phyloP scores from a whole-genome alignment of 2,329 filamentous ascomycete genomes.

The Harringtonia lauricola region DNA sequence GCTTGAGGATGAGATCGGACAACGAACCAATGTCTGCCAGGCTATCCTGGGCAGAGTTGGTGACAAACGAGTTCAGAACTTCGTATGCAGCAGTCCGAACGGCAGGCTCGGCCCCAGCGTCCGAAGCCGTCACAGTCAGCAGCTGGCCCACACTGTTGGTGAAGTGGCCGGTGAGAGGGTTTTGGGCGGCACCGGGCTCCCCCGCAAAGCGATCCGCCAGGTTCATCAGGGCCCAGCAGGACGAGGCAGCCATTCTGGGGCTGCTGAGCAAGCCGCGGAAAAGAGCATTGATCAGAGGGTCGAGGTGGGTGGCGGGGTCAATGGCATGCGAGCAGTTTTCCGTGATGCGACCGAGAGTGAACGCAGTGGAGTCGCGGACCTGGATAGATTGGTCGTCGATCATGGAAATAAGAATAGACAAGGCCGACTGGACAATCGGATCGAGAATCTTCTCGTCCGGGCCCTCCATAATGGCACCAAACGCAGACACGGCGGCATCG shows the following conservation, averaged over 20 bases:
- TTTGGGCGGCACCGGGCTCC: conserved; percentile 64
- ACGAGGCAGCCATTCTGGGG: conserved; percentile 94
- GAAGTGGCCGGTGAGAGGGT: conserved; percentile 85
- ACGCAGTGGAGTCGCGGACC: conserved; percentile 92
- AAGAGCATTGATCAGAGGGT: conserved; percentile 73
- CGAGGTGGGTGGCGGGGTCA: conserved; percentile 72
- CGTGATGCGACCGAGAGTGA: conserved; percentile 90
- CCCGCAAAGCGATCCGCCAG: conserved; percentile 90
- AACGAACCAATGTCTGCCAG: conserved; percentile 69
- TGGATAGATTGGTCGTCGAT: conserved; percentile 87
- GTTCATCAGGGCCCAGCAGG: conserved; percentile 99
- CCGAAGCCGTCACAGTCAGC: conserved; percentile 71
- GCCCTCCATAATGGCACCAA: conserved; percentile 97
- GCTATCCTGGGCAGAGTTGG: conserved; percentile 80
- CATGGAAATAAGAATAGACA: conserved; percentile 79
- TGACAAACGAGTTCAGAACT: conserved; percentile 89
- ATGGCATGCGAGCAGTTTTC: conserved; percentile 88
- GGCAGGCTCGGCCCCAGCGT: conserved; percentile 60
- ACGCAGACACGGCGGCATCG: conserved; percentile 92
- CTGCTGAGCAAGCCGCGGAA: conserved; percentile 85
- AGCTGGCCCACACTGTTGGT: conserved; percentile 81
- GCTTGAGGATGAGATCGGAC: conserved; percentile 80
- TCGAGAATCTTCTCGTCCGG: conserved; percentile 87
- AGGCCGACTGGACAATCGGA: conserved; percentile 89
- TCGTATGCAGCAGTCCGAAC: conserved; percentile 95